Conservation (phyloP, 306 rosid species). For the Herpetospermum pedunculosum region DNA sequence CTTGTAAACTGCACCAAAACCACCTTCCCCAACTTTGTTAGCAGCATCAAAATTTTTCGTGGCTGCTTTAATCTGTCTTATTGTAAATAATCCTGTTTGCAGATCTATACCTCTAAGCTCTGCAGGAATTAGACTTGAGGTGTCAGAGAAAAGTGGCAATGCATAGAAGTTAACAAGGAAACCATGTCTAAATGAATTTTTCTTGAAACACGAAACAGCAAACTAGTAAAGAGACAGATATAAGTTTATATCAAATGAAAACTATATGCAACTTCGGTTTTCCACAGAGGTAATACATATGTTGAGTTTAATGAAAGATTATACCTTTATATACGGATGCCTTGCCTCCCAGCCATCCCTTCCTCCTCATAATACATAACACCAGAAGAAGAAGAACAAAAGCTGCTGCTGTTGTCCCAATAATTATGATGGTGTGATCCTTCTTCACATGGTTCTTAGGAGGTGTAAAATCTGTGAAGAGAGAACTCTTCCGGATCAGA, state of each 20-base stretch:
- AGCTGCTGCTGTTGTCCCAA: constrained; percentile 27
- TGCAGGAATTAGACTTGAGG: constrained; percentile 14
- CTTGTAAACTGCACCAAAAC: constrained; percentile 88
- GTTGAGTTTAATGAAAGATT: constrained; percentile 8
- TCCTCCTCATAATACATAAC: constrained; percentile 42
- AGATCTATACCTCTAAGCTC: constrained; percentile 74
- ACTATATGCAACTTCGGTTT: neutral
- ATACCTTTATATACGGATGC: constrained; percentile 52
- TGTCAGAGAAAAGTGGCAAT: neutral
- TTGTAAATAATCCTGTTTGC: constrained; percentile 71
- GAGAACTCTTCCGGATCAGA: neutral
- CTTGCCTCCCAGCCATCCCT: constrained; percentile 61
- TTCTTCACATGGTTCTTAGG: constrained; percentile 28
- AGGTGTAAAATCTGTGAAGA: constrained; percentile 57
- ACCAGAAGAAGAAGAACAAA: constrained; percentile 28
- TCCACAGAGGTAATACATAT: neutral
- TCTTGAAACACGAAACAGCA: neutral
- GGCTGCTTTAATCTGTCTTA: constrained; percentile 73
- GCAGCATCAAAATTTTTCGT: constrained; percentile 64
- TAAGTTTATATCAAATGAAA: neutral
- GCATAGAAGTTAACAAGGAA: neutral
- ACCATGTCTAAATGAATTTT: neutral
- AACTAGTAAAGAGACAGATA: neutral
- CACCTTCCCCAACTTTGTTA: constrained; percentile 90
- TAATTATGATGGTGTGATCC: constrained; percentile 9